These are phyloP conservation scores for Talaromyces sp. DNA, from an alignment of 2,329 filamentous ascomycete species.

Conservation along the genomic window DNA sequence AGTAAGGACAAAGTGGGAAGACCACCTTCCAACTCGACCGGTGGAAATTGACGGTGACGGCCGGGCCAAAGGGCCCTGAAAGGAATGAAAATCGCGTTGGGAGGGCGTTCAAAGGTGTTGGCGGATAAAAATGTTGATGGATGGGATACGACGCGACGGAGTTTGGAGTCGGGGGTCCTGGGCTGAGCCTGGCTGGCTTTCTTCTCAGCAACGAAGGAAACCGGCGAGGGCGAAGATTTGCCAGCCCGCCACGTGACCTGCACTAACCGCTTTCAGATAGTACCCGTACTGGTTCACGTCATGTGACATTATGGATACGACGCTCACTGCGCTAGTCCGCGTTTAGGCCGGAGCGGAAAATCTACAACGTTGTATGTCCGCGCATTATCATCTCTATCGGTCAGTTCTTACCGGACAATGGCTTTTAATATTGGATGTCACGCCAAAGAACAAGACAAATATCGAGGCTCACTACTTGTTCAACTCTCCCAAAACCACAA, in stretches of 20 bases:
- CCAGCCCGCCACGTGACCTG: conserved; percentile 13
- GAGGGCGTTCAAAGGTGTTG: conserved; percentile 11
- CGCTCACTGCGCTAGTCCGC: not conserved
- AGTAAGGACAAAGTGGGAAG: conserved; percentile 5
- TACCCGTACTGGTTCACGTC: not conserved
- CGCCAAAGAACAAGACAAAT: not conserved
- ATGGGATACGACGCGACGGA: conserved; percentile 22
- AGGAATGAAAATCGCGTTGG: conserved; percentile 17
- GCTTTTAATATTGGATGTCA: not conserved
- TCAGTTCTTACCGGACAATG: not conserved
- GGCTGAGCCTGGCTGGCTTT: conserved; percentile 9
- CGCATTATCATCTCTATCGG: no score
- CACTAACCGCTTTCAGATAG: not conserved
- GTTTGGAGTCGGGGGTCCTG: conserved; percentile 18
- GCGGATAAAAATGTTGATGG: conserved; percentile 21
- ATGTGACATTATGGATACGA: not conserved
- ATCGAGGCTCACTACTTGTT: no score
- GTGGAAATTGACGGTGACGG: conserved; percentile 12
- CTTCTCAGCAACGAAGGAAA: conserved; percentile 11
- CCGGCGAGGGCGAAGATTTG: conserved; percentile 19
- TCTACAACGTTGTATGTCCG: not conserved
- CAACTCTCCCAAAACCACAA: not conserved
- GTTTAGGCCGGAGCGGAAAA: not conserved
- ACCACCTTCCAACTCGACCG: conserved; percentile 7
- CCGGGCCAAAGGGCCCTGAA: conserved; percentile 18